Base-by-base conservation (phyloP, 805 yeast genomes). In the Millerozyma miso region DNA sequence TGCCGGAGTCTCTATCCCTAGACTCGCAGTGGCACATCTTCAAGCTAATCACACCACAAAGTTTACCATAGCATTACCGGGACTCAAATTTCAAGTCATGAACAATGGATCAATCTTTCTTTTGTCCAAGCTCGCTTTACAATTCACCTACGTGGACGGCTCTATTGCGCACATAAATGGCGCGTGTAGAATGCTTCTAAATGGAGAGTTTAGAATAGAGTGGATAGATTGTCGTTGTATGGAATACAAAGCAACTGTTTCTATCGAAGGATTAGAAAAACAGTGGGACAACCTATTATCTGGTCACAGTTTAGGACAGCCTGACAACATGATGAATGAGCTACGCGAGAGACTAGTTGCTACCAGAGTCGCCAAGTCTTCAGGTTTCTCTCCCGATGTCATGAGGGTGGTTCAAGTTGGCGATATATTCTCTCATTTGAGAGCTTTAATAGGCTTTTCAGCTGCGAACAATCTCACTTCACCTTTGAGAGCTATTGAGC, bases 351-450 rank as follows among this genome's bases (percentile, higher is more conserved):
- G 65, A 31, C 67, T 72, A 33, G 62, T 65, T 34, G 80, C 82
- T 0, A 71, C 71, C 47, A 66, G 71, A 36, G 65, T 66, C 33
- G 62, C 81, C 42, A 67, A 81, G 3, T 73, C 74, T 41, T 76
- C 76, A 48, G 95, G 95, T 0, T 60, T 85, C 4, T 81, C 79
- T 42, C 81, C 77, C 40, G 74, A 74, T 33, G 80, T 86, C 4
- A 76, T 86, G 79, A 67, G 91, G 45, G 71, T 82, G 17, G 62
- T 88, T 64, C 91, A 86, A 59, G 78, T 85, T 3, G 76, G 88
- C 34, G 93, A 87, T 59, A 83, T 83, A 7, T 84, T 88, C 88
- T 73, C 88, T 0, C 78, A 79, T 47, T 69, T 88, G 48, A 74
- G 77, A 42, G 80, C 85, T 4, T 63, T 88, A 42, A 80, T 86